phyloP scores from a whole-genome alignment of 306 rosid genomes.

The Sophora flavescens region DNA sequence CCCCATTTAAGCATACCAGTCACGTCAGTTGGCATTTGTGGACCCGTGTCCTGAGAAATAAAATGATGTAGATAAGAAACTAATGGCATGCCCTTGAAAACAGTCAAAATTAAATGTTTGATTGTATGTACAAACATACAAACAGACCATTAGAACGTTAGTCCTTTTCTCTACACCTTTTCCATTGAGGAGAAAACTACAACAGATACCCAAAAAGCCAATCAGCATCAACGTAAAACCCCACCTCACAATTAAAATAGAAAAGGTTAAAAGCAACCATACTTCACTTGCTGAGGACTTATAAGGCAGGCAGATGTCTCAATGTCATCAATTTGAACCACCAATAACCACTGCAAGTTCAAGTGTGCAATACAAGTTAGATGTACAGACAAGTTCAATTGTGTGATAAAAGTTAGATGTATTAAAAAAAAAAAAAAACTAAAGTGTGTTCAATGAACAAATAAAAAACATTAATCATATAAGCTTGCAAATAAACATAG shows the following conservation, averaged over 20 bases:
- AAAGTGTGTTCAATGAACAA: slow-evolving; percentile 26
- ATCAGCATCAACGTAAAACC: slow-evolving; percentile 49
- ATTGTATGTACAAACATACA: slow-evolving; percentile 28
- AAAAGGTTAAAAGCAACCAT: slow-evolving; percentile 41
- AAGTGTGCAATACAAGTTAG: slow-evolving; percentile 14
- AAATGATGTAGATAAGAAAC: slow-evolving; percentile 34
- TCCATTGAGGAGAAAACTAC: slow-evolving; percentile 93
- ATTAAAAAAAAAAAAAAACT: neutral
- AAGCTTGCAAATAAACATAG: neutral
- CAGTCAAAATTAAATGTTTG: slow-evolving; percentile 33
- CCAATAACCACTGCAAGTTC: slow-evolving; percentile 73
- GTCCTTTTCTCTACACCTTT: slow-evolving; percentile 74
- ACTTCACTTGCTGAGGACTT: slow-evolving; percentile 93
- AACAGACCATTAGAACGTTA: slow-evolving; percentile 67
- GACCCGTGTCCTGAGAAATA: slow-evolving; percentile 78
- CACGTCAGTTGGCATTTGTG: slow-evolving; percentile 87
- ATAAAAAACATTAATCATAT: slow-evolving; percentile 4
- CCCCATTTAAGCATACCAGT: slow-evolving; percentile 75
- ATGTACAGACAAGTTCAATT: too few relatives aligned
- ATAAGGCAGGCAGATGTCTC: slow-evolving; percentile 87
- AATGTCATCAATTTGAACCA: slow-evolving; percentile 74
- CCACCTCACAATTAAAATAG: slow-evolving; percentile 18
- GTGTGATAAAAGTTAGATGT: too few relatives aligned
- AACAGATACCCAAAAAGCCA: slow-evolving; percentile 38
- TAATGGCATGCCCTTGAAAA: slow-evolving; percentile 39